phyloP scores from a whole-genome alignment of 306 rosid genomes.

The Abrus pulchellus region DNA sequence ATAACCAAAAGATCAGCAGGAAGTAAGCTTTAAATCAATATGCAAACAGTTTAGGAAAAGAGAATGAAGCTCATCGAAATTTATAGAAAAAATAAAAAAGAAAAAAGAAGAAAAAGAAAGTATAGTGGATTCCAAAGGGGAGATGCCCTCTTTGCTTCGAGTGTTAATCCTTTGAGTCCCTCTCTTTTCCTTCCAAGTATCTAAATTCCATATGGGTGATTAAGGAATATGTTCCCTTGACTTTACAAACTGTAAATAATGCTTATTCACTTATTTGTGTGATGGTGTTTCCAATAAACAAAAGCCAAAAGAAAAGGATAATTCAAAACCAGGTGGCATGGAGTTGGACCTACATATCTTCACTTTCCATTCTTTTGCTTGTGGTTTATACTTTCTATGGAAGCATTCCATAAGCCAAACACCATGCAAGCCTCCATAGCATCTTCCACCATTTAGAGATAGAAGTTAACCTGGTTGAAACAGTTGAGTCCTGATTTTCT shows the following conservation, averaged over 20 bases:
- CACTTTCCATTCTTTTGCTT: neutral
- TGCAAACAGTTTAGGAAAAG: constrained; percentile 17
- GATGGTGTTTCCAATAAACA: constrained; percentile 17
- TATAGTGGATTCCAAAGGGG: constrained; percentile 51
- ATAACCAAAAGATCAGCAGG: constrained; percentile 10
- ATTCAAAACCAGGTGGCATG: neutral
- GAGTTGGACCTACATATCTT: neutral
- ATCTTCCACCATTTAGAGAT: neutral
- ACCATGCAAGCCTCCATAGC: neutral
- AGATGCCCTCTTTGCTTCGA: constrained; percentile 47
- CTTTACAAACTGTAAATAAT: constrained; percentile 20
- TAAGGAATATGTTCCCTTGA: constrained; percentile 49
- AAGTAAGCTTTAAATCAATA: neutral
- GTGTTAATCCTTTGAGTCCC: constrained; percentile 7
- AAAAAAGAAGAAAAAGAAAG: constrained; percentile 23
- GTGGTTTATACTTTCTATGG: neutral
- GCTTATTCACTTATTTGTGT: constrained; percentile 3
- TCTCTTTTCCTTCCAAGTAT: neutral
- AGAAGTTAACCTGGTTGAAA: neutral
- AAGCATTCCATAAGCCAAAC: too few species aligned
- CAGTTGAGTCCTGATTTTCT: neutral
- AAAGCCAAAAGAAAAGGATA: constrained; percentile 20
- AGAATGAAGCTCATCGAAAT: constrained; percentile 36
- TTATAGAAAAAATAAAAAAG: constrained; percentile 26
- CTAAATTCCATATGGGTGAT: neutral